phyloP scores from a whole-genome alignment of 371 early-diverging fungal species.

The Circinella umbellata region DNA sequence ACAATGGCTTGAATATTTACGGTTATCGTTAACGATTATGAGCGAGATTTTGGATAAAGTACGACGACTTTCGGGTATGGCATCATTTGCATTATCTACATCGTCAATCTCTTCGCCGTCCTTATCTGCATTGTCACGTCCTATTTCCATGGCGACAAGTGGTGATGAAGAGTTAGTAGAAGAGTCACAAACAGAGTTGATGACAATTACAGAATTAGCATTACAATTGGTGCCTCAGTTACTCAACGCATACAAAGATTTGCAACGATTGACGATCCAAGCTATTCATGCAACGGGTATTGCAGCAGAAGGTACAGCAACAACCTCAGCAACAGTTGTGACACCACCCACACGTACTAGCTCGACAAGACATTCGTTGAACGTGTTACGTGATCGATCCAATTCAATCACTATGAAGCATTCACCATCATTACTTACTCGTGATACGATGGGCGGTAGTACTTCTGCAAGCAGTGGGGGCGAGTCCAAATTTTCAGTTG shows the following conservation, averaged over 20 bases:
- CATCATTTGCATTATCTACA: constrained; percentile 34
- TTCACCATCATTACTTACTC: not conserved
- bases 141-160: constrained; percentile 44
- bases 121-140: constrained; percentile 38
- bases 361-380: constrained; percentile 27
- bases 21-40: constrained; percentile 58
- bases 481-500: constrained; percentile 25
- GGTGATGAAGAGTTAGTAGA: constrained; percentile 28
- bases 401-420: constrained; percentile 24
- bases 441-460: not conserved
- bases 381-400: constrained; percentile 28
- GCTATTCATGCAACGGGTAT: constrained; percentile 37
- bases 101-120: constrained; percentile 39
- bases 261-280: constrained; percentile 45
- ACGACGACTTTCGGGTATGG: constrained; percentile 45
- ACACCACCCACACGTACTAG: constrained; percentile 5
- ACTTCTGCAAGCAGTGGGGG: constrained; percentile 5
- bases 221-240: constrained; percentile 46
- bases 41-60: constrained; percentile 60
- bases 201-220: constrained; percentile 30
- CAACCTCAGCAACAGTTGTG: not conserved
- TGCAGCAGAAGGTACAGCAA: constrained; percentile 5
- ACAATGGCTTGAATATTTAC: constrained; percentile 61
- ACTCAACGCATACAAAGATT: constrained; percentile 47
- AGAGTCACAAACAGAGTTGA: constrained; percentile 30